Evolutionary conservation across 306 rosid species (phyloP), one percentile per base, ranked within the genome.

Genomic region (Arachis hypogaea): DNA sequence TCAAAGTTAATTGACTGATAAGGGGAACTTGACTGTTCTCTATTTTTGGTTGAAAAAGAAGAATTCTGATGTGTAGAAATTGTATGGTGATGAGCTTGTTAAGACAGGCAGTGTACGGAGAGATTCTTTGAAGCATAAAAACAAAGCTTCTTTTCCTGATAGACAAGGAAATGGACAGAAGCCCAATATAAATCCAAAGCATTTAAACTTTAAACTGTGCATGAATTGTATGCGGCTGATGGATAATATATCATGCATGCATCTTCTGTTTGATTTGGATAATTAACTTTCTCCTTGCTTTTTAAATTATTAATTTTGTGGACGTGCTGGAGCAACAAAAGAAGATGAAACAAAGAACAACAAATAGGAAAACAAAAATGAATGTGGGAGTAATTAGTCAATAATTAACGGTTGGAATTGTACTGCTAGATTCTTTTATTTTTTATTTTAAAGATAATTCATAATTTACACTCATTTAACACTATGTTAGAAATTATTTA

Each of bases 1-100:
- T 73, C 42, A 61, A 73, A 72, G 4, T 42, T 55, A 30, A 46
- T 75, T 75, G 79, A 75, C 67, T 46, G 47, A 7, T 5, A 12
- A 73, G 61, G 61, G 69, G 47, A 61, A 14, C 61, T 38, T 36
- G 40, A 7, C 9, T 33, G 4, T 28, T 22, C 33, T 22, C 12
- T 7, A 16, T 54, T 16, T 54, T 54, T 14, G 4, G 5, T 16
- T 5, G 7, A 18, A 1, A 43, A 16, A 0, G 44, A 14, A 5
- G 1, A 45, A 44, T 40, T 6, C 4, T 8, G 2, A 14, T 12
- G 16, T 4, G 42, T 74, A n/a, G 30, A 43, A 52, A 51, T 29
- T 62, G 55, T 10, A 11, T 28, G 60, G 8, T 44, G 46, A 12
- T 44, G 46, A 12, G 4, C 65, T 29, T 28, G 66, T 64, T 65